Evolutionary conservation across 2,329 filamentous ascomycete genomes (phyloP).

Genomic region (Neofusicoccum laricinum): DNA sequence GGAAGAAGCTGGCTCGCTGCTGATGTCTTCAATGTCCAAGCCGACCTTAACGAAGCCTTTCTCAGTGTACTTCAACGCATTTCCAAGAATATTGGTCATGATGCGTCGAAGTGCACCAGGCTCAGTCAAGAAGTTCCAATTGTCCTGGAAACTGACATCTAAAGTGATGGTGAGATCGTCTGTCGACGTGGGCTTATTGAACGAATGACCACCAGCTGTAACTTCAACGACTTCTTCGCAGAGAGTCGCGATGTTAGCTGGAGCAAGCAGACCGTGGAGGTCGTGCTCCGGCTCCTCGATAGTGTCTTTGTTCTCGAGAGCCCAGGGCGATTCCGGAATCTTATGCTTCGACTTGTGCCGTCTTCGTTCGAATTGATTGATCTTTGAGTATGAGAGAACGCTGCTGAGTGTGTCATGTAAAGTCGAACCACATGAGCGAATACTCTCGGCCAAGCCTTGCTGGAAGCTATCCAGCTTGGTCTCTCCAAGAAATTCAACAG

Average conservation of each 20-base stretch:
- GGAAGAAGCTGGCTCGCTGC: background rate
- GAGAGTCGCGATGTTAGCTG: constrained; percentile 5
- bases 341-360: constrained; percentile 21
- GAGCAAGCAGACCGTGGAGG: constrained; percentile 1
- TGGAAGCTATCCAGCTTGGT: constrained; percentile 17
- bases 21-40: constrained; percentile 28
- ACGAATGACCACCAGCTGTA: constrained; percentile 5
- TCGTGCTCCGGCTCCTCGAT: constrained; percentile 7
- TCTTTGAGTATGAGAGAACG: constrained; percentile 33
- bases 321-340: background rate
- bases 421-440: constrained; percentile 40
- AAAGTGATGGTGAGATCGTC: constrained; percentile 10
- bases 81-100: constrained; percentile 40
- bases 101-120: constrained; percentile 29
- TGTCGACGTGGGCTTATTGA: background rate
- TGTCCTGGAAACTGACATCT: constrained; percentile 5
- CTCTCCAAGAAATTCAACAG: constrained; percentile 21
- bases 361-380: constrained; percentile 24
- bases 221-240: constrained; percentile 15
- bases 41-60: constrained; percentile 36
- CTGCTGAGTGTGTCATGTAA: constrained; percentile 40
- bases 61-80: constrained; percentile 39
- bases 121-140: constrained; percentile 31
- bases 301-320: background rate
- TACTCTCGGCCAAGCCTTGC: constrained; percentile 20